Evolutionary conservation across 768 basidiomycete species (phyloP).

Genomic region (Trametes sanguinea): DNA sequence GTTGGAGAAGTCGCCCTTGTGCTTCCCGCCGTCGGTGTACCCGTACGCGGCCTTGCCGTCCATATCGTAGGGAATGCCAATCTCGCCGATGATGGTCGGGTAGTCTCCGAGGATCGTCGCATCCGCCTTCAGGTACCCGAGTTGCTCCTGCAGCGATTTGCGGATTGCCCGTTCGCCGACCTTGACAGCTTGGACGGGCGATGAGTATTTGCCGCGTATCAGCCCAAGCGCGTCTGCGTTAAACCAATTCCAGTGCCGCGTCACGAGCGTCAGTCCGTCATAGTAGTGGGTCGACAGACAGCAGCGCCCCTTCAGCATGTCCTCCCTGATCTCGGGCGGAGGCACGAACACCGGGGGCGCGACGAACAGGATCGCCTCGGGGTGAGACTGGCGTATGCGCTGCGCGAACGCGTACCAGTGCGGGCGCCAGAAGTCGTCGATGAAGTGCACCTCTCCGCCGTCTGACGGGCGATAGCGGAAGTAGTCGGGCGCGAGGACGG

Average conservation of each 20-base stretch:
- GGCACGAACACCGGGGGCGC: conserved; percentile 88
- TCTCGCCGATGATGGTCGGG: conserved; percentile 94
- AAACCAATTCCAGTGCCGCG: conserved; percentile 91
- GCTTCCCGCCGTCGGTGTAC: conserved; percentile 64
- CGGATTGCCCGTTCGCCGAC: conserved; percentile 86
- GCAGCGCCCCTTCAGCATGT: conserved; percentile 62
- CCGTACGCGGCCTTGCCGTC: conserved; percentile 86
- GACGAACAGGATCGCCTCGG: conserved; percentile 84
- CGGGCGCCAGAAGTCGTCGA: conserved; percentile 77
- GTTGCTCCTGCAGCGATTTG: conserved; percentile 76
- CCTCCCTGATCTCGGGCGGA: conserved; percentile 64
- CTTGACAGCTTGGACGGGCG: conserved; percentile 68
- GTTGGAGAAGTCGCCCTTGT: conserved; percentile 70
- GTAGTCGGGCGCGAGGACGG: conserved; percentile 71
- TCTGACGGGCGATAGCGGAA: conserved; percentile 45
- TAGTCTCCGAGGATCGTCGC: conserved; percentile 65
- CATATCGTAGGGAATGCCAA: conserved; percentile 94
- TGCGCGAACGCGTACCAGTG: conserved; percentile 60
- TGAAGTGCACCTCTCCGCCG: conserved; percentile 60
- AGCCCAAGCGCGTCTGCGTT: conserved; percentile 94
- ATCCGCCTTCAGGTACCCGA: conserved; percentile 78
- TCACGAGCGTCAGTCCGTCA: conserved; percentile 92
- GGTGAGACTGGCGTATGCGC: conserved; percentile 68
- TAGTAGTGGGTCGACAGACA: conserved; percentile 89
- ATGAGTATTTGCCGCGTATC: conserved; percentile 79